A percentile compares a stretch with the other conserved stretches of the same genome.
Evolutionary conservation across 208 protist genomes (phyloP).

Genomic region (Trypanosoma caninum): DNA sequence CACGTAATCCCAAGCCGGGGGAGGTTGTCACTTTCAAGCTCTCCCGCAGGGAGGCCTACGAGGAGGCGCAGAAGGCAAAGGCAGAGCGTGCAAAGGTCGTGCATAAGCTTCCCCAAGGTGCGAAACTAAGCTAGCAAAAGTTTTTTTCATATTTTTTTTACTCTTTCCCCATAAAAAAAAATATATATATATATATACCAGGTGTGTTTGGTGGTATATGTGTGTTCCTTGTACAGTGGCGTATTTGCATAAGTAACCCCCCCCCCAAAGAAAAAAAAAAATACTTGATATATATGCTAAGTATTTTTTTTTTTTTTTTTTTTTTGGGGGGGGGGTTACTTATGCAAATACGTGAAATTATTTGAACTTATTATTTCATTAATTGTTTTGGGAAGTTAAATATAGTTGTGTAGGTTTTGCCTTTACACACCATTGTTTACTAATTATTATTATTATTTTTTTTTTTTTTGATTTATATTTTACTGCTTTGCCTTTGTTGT

Average conservation of each 20-base stretch:
- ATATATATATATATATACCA: too few species aligned
- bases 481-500: too few species aligned
- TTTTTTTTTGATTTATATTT: too few species aligned
- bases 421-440: too few species aligned
- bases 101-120: slow-evolving; percentile 35
- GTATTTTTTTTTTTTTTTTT: slow-evolving; percentile 19
- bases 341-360: too few species aligned
- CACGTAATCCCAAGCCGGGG: slow-evolving; percentile 68
- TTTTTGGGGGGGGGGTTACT: neutral
- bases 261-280: too few species aligned
- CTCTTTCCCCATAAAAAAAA: too few species aligned
- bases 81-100: slow-evolving; percentile 45
- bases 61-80: slow-evolving; percentile 49
- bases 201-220: slow-evolving; percentile 3
- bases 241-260: neutral
- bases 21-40: slow-evolving; percentile 71
- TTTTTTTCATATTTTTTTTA: neutral
- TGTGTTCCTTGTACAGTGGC: neutral
- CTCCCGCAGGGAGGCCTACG: slow-evolving; percentile 66
- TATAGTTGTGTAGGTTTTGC: neutral
- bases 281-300: too few species aligned
- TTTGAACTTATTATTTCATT: too few species aligned
- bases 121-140: slow-evolving; percentile 26
- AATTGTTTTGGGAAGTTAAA: neutral
- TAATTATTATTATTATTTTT: too few species aligned